phyloP scores from a whole-genome alignment of 805 yeast species.

The Teunomyces atbi region DNA sequence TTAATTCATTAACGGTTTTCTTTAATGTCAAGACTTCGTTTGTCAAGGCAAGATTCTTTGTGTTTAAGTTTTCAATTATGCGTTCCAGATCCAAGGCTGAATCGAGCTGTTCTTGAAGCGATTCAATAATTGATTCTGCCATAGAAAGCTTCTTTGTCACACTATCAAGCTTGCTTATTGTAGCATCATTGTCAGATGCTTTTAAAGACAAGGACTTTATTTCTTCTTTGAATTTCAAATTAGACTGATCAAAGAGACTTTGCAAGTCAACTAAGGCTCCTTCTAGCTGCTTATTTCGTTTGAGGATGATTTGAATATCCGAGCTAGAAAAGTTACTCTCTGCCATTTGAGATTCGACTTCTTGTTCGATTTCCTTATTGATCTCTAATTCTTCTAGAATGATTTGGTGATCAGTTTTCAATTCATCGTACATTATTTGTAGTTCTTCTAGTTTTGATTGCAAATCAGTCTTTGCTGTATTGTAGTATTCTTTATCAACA shows the following conservation, averaged over 20 bases:
- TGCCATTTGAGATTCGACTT: conserved; percentile 20
- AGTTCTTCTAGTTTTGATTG: conserved; percentile 21
- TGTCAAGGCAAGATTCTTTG: conserved; percentile 35
- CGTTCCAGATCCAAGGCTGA: conserved; percentile 34
- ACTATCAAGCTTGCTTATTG: conserved; percentile 34
- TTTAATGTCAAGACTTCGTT: conserved; percentile 32
- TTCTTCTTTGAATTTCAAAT: conserved; percentile 20
- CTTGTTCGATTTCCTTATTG: conserved; percentile 36
- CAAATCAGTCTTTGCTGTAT: conserved; percentile 32
- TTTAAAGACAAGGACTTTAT: conserved; percentile 12
- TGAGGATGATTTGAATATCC: conserved; percentile 23
- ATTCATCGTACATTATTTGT: conserved; percentile 25
- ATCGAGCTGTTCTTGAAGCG: conserved; percentile 33
- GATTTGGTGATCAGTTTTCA: conserved; percentile 29
- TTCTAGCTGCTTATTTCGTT: conserved; percentile 40
- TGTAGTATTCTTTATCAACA: conserved; percentile 47
- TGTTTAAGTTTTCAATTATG: conserved; percentile 32
- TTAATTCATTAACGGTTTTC: conserved; percentile 42
- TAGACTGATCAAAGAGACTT: conserved; percentile 23
- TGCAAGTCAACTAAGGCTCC: conserved; percentile 37
- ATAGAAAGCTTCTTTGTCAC: conserved; percentile 13
- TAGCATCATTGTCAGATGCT: conserved; percentile 21
- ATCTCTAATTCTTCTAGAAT: conserved; percentile 37
- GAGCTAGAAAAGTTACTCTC: conserved; percentile 11
- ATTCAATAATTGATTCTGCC: conserved; percentile 24